Evolutionary conservation across 192 early-diverging fungal genomes (phyloP), one percentile per base, ranked within the genome.

Genomic region (Geranomyces variabilis): DNA sequence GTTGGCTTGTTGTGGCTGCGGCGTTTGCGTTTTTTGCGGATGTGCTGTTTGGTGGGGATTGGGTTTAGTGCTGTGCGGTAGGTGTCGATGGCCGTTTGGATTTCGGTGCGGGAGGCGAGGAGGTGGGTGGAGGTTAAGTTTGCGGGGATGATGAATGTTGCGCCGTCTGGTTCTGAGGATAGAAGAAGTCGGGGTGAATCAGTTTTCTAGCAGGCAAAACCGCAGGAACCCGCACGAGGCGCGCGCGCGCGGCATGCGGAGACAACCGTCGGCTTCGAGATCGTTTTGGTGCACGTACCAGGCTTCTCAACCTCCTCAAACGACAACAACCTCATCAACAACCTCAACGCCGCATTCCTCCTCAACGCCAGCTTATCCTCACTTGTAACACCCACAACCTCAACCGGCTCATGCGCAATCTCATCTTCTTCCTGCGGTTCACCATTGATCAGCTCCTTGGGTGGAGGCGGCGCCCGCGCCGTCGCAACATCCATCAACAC

Each of bases 261-360:
- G 7, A 53, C 10, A 47, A 47, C 12, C 46, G 19, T 47, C 10
- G 12, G 19, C 46, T 13, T 13, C 19, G 19, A 13, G 46, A 47
- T 10, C 10, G 46, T 13, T 47, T 19, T 47, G 46, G 46, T 47
- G 46, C 46, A 53, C 51, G 7, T 53, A 26, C 24, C 51, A 53
- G n/a, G 51, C 19, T 53, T 17, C 15, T 64, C 41, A 46, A 64
- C 63, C 28, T 64, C 34, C 43, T 64, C 41, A 29, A 64, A 64
- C 17, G 41, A 45, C 41, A 64, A 22, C 44, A 64, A 45, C 17
- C 63, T 31, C 17, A 64, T 10, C 63, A 64, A 64, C 14, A 64
- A 29, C n/a, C 63, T 31, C 13, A 64, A 3, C 17, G 63, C 63
- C 17, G 43, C 63, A 45, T 64, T 64, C 41, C 44, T 1, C 34